phyloP scores from a whole-genome alignment of 2,329 filamentous ascomycete genomes.

The Diaporthe batatas region DNA sequence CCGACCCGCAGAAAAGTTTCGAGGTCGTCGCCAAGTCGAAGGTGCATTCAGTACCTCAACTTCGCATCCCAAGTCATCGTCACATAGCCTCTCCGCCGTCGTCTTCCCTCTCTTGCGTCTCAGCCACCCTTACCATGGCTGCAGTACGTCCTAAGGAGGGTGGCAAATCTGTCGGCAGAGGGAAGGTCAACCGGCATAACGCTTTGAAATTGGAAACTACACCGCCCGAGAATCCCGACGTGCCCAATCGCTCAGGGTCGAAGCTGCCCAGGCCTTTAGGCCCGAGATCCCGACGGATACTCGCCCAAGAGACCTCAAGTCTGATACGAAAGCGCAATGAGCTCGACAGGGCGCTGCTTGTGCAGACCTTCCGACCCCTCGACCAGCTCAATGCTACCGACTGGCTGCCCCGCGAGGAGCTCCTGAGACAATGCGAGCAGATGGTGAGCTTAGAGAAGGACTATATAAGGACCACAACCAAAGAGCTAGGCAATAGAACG shows the following conservation, averaged over 20 bases:
- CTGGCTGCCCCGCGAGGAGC: constrained; percentile 39
- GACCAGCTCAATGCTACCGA: constrained; percentile 35
- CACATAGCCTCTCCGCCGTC: too few species aligned
- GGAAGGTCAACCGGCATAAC: not conserved
- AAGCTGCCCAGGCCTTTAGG: constrained; percentile 43
- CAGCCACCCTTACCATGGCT: not conserved
- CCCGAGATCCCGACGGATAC: constrained; percentile 35
- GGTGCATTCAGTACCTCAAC: too few species aligned
- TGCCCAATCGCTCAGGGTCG: constrained; percentile 15
- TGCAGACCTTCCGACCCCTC: constrained; percentile 34
- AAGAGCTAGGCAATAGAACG: constrained; percentile 41
- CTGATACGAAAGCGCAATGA: constrained; percentile 44
- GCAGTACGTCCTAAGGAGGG: not conserved
- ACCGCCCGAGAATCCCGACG: not conserved
- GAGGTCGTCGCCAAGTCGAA: too few species aligned
- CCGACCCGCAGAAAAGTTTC: too few species aligned
- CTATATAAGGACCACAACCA: constrained; percentile 38
- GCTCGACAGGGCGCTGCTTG: constrained; percentile 44
- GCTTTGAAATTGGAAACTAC: not conserved
- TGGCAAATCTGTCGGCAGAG: not conserved
- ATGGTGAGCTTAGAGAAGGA: constrained; percentile 43
- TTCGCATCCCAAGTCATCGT: too few species aligned
- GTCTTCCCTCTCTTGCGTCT: too few species aligned
- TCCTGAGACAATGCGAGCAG: constrained; percentile 39
- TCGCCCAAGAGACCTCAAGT: constrained; percentile 41